A percentile compares a stretch with the other conserved stretches of the same genome.
Evolutionary conservation across 371 early-diverging fungal genomes (phyloP).

Genomic region (Rhizopus sp.): DNA sequence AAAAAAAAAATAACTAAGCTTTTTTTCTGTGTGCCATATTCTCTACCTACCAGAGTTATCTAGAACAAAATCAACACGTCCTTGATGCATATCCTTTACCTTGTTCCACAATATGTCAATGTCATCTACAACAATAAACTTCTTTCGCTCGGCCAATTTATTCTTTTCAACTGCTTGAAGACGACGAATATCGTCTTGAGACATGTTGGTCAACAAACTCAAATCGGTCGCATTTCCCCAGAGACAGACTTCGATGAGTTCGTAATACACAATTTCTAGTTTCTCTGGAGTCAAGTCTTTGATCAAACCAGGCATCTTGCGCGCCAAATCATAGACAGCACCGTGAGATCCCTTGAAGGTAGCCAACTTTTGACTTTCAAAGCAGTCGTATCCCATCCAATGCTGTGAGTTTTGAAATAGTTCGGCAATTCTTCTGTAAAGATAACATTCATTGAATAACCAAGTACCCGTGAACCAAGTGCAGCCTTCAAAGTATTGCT

Average conservation of each 20-base stretch:
- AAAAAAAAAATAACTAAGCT: neutral
- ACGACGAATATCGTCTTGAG: conserved; percentile 66
- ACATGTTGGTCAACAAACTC: conserved; percentile 75
- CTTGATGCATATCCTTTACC: conserved; percentile 45
- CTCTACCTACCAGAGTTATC: conserved; percentile 75
- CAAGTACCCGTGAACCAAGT: conserved; percentile 78
- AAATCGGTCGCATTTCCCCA: conserved; percentile 94
- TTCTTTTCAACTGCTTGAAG: conserved; percentile 62
- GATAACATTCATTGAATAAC: conserved; percentile 80
- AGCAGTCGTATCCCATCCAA: conserved; percentile 79
- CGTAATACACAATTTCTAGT: conserved; percentile 59
- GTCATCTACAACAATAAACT: conserved; percentile 65
- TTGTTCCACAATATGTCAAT: conserved; percentile 61
- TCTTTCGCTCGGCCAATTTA: conserved; percentile 35
- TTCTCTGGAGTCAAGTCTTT: conserved; percentile 41
- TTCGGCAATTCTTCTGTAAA: conserved; percentile 78
- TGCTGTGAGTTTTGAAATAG: conserved; percentile 55
- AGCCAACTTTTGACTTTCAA: conserved; percentile 67
- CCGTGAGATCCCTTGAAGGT: conserved; percentile 67
- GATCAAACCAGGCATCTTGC: conserved; percentile 49
- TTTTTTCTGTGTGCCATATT: neutral
- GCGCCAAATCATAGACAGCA: conserved; percentile 68
- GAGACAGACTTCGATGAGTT: conserved; percentile 72
- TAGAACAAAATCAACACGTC: conserved; percentile 77
- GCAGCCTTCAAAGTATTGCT: conserved; percentile 47